phyloP scores from a whole-genome alignment of 805 yeast genomes.

The Candida broadrunensis region DNA sequence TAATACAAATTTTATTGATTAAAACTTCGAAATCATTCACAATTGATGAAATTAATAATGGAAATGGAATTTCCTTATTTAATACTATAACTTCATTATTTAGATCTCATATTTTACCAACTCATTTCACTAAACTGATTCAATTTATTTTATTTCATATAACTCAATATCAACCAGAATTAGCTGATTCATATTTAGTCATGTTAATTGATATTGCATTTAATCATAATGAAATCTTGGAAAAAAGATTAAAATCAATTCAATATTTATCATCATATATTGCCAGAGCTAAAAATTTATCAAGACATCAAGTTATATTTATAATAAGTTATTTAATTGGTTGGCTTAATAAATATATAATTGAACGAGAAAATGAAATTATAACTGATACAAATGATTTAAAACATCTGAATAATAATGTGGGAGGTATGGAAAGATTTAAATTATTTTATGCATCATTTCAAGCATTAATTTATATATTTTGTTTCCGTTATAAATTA shows the following conservation, averaged over 20 bases:
- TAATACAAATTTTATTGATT: conserved; percentile 56
- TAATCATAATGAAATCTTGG: conserved; percentile 62
- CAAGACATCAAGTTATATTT: conserved; percentile 71
- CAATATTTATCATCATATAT: conserved; percentile 89
- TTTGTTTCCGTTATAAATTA: conserved; percentile 77
- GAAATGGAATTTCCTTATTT: conserved; percentile 66
- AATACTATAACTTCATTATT: conserved; percentile 74
- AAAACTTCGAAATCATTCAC: conserved; percentile 50
- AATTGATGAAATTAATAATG: conserved; percentile 49
- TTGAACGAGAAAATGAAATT: conserved; percentile 84
- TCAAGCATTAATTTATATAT: conserved; percentile 86
- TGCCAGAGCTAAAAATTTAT: conserved; percentile 76
- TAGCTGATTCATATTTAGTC: conserved; percentile 82
- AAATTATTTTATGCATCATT: conserved; percentile 86
- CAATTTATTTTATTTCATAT: conserved; percentile 81
- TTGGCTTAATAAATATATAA: conserved; percentile 79
- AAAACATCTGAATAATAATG: conserved; percentile 6
- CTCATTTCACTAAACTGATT: conserved; percentile 85
- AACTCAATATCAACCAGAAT: conserved; percentile 77
- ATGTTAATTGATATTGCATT: conserved; percentile 81
- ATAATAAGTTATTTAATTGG: conserved; percentile 78
- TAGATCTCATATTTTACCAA: conserved; percentile 80
- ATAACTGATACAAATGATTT: conserved; percentile 2
- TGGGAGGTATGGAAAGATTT: conserved; percentile 86
- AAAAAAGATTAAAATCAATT: conserved; percentile 81